Percentiles rank a stretch among this genome's conserved stretches.
Conservation (phyloP, 2,329 filamentous ascomycete genomes). For the Calonectria pseudoturangicola region DNA sequence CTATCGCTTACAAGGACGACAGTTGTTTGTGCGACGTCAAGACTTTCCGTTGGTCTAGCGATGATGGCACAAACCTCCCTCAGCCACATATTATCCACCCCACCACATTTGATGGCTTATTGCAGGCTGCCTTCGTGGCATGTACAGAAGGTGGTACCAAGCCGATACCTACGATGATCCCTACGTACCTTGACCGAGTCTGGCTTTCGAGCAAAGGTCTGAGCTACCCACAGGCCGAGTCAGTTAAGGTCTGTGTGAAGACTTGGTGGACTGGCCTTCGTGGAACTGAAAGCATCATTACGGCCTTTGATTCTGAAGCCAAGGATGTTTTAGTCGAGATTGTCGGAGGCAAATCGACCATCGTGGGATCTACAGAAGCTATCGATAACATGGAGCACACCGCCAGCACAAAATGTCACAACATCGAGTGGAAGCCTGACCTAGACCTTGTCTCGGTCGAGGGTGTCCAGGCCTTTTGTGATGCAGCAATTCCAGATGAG, state of each 20-base stretch:
- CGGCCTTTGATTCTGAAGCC: neutral
- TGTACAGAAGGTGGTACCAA: neutral
- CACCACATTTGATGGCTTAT: conserved; percentile 15
- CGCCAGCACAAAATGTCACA: neutral
- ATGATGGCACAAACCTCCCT: neutral
- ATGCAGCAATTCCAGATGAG: neutral
- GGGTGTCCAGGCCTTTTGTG: neutral
- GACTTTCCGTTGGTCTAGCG: neutral
- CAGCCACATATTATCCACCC: conserved; percentile 23
- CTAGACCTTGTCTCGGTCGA: neutral
- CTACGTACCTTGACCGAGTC: conserved; percentile 6
- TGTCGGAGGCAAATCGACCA: conserved; percentile 39
- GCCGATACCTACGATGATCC: neutral
- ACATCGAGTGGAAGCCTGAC: conserved; percentile 12
- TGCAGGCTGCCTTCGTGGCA: conserved; percentile 3
- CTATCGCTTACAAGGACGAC: neutral
- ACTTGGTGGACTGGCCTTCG: neutral
- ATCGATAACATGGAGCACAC: neutral
- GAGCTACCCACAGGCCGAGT: neutral
- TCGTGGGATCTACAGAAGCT: neutral
- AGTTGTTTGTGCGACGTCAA: neutral
- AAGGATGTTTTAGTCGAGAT: conserved; percentile 4
- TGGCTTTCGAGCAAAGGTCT: neutral
- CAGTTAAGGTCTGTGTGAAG: conserved; percentile 4
- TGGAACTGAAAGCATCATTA: conserved; percentile 2